A percentile compares a stretch with the other conserved stretches of the same genome.
Evolutionary conservation across 2,329 filamentous ascomycete genomes (phyloP).

Genomic region (Xylariaceae sp.): DNA sequence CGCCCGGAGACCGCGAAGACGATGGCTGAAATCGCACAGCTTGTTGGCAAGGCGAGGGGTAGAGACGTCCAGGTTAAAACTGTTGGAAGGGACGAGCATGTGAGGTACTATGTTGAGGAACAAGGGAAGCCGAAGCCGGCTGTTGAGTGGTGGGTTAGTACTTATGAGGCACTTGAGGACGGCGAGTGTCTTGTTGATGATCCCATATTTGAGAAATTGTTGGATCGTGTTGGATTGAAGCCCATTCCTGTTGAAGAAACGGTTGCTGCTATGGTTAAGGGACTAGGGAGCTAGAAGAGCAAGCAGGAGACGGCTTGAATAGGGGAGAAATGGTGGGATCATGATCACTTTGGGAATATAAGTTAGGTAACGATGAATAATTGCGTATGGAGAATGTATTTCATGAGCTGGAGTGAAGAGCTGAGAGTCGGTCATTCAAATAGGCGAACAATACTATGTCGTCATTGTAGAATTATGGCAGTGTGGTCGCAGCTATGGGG

Average conservation of each 20-base stretch:
- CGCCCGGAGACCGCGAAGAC: slow-evolving; percentile 32
- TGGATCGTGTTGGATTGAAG: slow-evolving; percentile 41
- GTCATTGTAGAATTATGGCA: too few species aligned
- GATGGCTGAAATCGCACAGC: slow-evolving; percentile 33
- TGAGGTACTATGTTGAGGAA: slow-evolving; percentile 37
- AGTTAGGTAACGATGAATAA: too few species aligned
- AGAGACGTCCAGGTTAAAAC: slow-evolving; percentile 32
- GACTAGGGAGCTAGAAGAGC: not conserved
- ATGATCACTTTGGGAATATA: too few species aligned
- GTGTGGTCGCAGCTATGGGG: too few species aligned
- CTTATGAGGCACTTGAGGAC: slow-evolving; percentile 39
- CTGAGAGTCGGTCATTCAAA: too few species aligned
- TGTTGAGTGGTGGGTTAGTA: slow-evolving; percentile 41
- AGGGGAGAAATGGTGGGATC: too few species aligned
- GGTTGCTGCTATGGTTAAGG: slow-evolving; percentile 36
- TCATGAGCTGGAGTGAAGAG: too few species aligned
- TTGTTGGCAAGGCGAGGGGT: slow-evolving; percentile 35
- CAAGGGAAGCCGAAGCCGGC: slow-evolving; percentile 22
- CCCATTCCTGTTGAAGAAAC: slow-evolving; percentile 37
- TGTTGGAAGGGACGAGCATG: slow-evolving; percentile 35
- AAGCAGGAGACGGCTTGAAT: slow-evolving; percentile 1
- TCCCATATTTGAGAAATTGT: slow-evolving; percentile 44
- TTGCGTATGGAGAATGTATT: too few species aligned
- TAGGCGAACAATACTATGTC: too few species aligned
- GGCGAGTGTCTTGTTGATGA: slow-evolving; percentile 44